Percentiles rank a stretch among this genome's conserved stretches.
phyloP scores from a whole-genome alignment of 257 asterid species.

The Paulownia fortunei region DNA sequence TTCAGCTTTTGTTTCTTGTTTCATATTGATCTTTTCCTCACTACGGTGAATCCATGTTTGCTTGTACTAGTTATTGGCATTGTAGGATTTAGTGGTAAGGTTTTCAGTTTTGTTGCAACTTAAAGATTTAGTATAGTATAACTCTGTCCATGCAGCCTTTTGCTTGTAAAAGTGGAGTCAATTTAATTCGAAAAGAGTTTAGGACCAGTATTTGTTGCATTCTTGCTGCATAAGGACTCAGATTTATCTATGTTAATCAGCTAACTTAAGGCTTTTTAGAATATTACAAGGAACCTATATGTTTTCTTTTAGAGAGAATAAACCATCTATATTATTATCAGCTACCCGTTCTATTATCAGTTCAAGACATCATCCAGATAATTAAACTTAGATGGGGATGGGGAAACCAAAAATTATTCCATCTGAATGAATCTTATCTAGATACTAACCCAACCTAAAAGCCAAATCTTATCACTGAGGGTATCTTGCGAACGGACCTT shows the following conservation, averaged over 20 bases:
- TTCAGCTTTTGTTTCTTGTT: neutral
- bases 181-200: neutral
- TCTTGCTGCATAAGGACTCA: neutral
- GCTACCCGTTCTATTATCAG: neutral
- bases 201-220: neutral
- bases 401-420: neutral
- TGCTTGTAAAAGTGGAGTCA: neutral
- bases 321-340: neutral
- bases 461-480: neutral
- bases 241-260: neutral
- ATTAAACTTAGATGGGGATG: neutral
- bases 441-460: neutral
- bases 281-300: neutral
- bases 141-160: neutral
- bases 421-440: neutral
- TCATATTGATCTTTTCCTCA: neutral
- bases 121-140: neutral
- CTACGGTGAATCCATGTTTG: neutral
- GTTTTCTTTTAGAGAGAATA: neutral
- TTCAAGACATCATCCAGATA: neutral
- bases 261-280: neutral
- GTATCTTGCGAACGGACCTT: too few relatives aligned
- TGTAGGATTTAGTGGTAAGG: neutral
- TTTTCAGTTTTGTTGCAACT: neutral
- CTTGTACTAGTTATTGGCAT: neutral